A percentile compares a stretch with the other conserved stretches of the same genome.
phyloP scores from a whole-genome alignment of 331 rosid species.

The Malus hybrid region DNA sequence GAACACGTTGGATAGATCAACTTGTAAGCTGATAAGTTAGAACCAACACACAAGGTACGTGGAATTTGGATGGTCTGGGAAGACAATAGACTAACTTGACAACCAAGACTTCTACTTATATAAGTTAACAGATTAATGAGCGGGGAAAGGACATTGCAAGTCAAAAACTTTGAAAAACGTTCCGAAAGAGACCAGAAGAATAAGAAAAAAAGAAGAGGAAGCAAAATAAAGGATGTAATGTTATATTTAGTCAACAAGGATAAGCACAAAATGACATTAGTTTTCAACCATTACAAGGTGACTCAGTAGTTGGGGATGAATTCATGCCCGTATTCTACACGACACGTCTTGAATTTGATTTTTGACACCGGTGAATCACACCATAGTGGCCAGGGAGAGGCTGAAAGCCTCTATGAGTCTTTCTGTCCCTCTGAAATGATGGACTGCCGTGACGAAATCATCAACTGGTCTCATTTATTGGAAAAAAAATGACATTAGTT shows the following conservation, averaged over 20 bases:
- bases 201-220: background rate
- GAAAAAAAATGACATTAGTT: too few species aligned
- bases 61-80: background rate
- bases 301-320: fast-evolving
- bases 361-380: fast-evolving
- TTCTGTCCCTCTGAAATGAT: fast-evolving
- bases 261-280: too few species aligned
- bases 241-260: too few species aligned
- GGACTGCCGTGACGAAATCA: fast-evolving
- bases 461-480: too few species aligned
- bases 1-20: too few species aligned
- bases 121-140: background rate
- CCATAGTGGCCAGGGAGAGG: too few species aligned
- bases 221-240: too few species aligned
- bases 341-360: too few species aligned
- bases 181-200: background rate
- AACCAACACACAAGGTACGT: too few species aligned
- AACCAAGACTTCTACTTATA: background rate
- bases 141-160: background rate
- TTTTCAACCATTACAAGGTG: too few species aligned
- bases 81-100: background rate
- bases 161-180: background rate
- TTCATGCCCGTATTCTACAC: fast-evolving
- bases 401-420: too few species aligned
- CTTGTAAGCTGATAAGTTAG: too few species aligned